Evolutionary conservation across 441 rosid genomes (phyloP), one percentile per base, ranked within the genome.

Genomic region (Adansonia gregorii): DNA sequence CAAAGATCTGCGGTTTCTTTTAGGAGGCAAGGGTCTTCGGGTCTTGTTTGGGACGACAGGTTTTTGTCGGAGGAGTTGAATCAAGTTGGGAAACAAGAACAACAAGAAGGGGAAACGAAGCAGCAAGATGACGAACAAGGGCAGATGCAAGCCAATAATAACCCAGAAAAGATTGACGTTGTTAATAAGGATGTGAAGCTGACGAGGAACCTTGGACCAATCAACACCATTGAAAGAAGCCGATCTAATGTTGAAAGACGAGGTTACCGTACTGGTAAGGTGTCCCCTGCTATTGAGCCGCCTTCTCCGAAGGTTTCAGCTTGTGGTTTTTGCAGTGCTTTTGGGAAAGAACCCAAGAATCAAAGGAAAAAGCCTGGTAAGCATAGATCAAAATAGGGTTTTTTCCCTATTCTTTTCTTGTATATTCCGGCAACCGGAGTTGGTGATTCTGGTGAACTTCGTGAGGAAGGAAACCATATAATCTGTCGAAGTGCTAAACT

Each of bases 291-390:
- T 6, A 83, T 89, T 8, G 98, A 95, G 31, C 99, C 99, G 17
- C 97, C 99, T 24, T 95, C 99, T 56, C 99, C 98, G 2, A 90
- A 90, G 85, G 73, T 95, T 0, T 90, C 94, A 1, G 88, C 94
- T 1, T 95, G 98, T 77, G 99, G 98, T 65, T 90, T 90, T 71
- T 95, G 99, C 82, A 45, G 88, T 14, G 93, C 89, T 55, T 92
- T 95, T 61, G 82, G 86, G 14, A 92, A 89, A 78, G 85, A 84
- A 15, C 31, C 85, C 70, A 92, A 88, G 75, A 85, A 76, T 83
- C 87, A 79, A 54, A 84, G 85, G 82, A 88, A 84, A 72, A 89
- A 78, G 80, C 79, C 84, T 20, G 87, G 90, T 65, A 89, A 85
- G 86, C 87, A 82, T 39, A 90, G 93, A 85, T 84, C 93, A 39